Percentiles rank a stretch among this genome's conserved stretches.
Evolutionary conservation across 441 rosid genomes (phyloP).

Genomic region (Isatis lusitanica): DNA sequence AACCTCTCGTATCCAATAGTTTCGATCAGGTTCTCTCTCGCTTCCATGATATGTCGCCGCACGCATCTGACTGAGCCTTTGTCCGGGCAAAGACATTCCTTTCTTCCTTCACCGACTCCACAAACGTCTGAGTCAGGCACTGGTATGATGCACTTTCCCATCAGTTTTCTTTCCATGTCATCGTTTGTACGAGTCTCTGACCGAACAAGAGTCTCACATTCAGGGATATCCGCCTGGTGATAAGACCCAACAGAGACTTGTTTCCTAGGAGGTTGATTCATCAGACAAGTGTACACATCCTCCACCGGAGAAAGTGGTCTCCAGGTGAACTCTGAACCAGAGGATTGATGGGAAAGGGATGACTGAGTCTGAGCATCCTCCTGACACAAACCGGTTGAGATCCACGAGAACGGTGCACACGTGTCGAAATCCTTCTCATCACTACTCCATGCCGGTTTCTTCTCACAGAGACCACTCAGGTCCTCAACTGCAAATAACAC

Average conservation of each 20-base stretch:
- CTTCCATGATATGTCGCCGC: conserved; percentile 50
- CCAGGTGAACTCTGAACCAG: conserved; percentile 35
- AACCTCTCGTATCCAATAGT: conserved; percentile 39
- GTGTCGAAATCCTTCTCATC: conserved; percentile 36
- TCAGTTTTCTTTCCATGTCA: conserved; percentile 35
- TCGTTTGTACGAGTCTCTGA: conserved; percentile 38
- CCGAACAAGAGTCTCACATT: conserved; percentile 13
- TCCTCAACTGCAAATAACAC: conserved; percentile 34
- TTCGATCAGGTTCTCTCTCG: conserved; percentile 38
- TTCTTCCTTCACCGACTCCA: conserved; percentile 48
- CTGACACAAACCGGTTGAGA: conserved; percentile 25
- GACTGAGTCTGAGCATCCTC: conserved; percentile 41
- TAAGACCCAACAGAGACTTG: conserved; percentile 50
- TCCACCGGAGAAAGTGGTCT: conserved; percentile 38
- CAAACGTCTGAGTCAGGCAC: conserved; percentile 34
- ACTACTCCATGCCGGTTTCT: conserved; percentile 15
- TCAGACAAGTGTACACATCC: conserved; percentile 39
- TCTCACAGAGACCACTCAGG: conserved; percentile 34
- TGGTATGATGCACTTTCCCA: conserved; percentile 48
- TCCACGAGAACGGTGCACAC: conserved; percentile 22
- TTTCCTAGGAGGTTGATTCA: conserved; percentile 47
- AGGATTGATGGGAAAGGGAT: conserved; percentile 39
- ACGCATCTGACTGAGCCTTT: conserved; percentile 51
- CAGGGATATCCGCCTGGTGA: conserved; percentile 58
- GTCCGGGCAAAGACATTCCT: conserved; percentile 48